phyloP scores from a whole-genome alignment of 169 alveolate genomes.

The Plasmodium gaboni region DNA sequence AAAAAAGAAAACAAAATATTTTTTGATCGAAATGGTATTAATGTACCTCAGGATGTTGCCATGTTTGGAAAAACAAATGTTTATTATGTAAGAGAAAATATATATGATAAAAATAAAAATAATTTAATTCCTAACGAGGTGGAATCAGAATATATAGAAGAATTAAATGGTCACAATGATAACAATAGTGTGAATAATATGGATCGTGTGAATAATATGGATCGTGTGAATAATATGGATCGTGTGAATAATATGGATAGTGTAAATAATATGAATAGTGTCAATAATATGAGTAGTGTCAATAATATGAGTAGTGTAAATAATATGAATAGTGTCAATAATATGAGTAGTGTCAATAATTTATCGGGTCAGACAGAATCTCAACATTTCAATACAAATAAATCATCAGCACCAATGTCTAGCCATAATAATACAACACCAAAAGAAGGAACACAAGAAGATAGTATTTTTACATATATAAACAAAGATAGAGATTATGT shows the following conservation, averaged over 20 bases:
- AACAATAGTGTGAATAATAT: neutral
- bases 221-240: neutral
- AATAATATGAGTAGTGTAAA: neutral
- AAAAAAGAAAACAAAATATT: constrained; percentile 12
- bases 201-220: neutral
- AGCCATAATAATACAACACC: neutral
- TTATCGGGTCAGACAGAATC: no score
- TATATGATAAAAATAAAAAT: constrained; percentile 33
- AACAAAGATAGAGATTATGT: constrained; percentile 37
- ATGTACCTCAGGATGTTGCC: constrained; percentile 66
- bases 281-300: neutral
- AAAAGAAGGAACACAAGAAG: neutral
- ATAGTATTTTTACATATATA: constrained; percentile 26
- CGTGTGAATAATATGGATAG: neutral
- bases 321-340: neutral
- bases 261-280: neutral
- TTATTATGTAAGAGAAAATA: constrained; percentile 61
- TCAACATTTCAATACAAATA: no score
- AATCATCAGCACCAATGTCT: no score
- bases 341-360: neutral
- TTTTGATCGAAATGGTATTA: constrained; percentile 70
- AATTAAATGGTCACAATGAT: constrained; percentile 1
- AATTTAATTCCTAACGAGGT: constrained; percentile 61
- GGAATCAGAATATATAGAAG: constrained; percentile 31
- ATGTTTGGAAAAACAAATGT: constrained; percentile 72